phyloP scores from a whole-genome alignment of 352 stramenopile species.

The Globisporangium radiosum region DNA sequence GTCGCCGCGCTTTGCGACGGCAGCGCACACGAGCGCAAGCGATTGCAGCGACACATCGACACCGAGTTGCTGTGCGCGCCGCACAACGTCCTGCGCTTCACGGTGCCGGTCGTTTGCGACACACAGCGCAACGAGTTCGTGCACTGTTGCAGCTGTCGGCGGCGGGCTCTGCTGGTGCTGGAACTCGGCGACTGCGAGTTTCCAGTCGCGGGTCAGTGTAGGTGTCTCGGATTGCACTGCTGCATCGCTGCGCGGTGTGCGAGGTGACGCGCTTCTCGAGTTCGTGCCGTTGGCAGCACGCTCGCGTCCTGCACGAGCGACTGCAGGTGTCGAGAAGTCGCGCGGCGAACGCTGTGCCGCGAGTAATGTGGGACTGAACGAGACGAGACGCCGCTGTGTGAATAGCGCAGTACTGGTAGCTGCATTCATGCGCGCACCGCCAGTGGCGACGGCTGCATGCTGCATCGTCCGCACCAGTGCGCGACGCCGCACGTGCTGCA shows the following conservation, averaged over 20 bases:
- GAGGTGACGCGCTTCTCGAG: not conserved
- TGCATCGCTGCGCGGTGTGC: not conserved
- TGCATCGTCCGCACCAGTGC: constrained; percentile 6
- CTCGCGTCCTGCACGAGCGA: not conserved
- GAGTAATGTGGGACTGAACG: not conserved
- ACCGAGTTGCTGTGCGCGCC: constrained; percentile 29
- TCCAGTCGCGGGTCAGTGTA: constrained; percentile 26
- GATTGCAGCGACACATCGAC: constrained; percentile 24
- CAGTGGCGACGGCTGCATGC: not conserved
- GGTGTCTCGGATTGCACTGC: not conserved
- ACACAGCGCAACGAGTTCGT: constrained; percentile 30
- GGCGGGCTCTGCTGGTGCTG: constrained; percentile 6
- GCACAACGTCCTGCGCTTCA: constrained; percentile 46
- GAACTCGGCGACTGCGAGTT: constrained; percentile 24
- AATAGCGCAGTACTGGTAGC: not conserved
- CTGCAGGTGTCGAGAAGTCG: not conserved
- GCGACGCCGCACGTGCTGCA: not conserved
- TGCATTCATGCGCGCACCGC: not conserved
- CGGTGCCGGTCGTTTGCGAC: constrained; percentile 34
- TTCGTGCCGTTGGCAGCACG: not conserved
- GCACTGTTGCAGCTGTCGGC: constrained; percentile 14
- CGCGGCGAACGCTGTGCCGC: not conserved
- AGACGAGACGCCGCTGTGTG: not conserved
- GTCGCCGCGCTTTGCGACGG: constrained; percentile 42
- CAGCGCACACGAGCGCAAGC: constrained; percentile 38